Evolutionary conservation across 1,284 basidiomycete genomes (phyloP), one percentile per base, ranked within the genome.

Genomic region (Pholiota adiposa): DNA sequence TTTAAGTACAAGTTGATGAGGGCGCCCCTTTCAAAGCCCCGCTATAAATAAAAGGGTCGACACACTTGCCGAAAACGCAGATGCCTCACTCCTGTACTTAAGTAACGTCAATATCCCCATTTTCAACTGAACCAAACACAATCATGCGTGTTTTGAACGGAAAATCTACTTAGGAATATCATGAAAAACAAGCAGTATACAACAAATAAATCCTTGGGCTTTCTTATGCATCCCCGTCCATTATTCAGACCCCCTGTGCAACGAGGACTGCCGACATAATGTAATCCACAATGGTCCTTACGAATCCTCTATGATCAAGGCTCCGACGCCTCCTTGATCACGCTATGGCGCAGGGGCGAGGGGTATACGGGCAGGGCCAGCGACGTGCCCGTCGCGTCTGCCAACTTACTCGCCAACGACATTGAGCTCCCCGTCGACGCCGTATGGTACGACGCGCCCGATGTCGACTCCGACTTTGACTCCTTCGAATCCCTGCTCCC

Each of bases 361-460:
- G 46, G 36, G 19, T 62, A 33, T 18, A 53, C n/a, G 29, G 48
- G 52, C 29, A 51, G 21, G 9, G 58, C 38, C 23, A 61, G 36
- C 12, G 58, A 51, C 1, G 64, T 60, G 7, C 27, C 53, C 40
- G 52, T 53, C 16, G 59, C 58, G 23, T 62, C 63, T 7, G 59
- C 60, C 49, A 62, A 41, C 4, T 46, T 58, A 41, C 31, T 54
- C 48, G 49, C 60, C 57, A 62, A 27, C 19, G 63, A 67, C 36
- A 58, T 36, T 16, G 60, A 52, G 49, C 59, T 65, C 1, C 59
- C 55, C 16, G 53, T 70, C 29, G 66, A 65, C 21, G 73, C 72
- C 0, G 73, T 73, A 55, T 72, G 68, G 56, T 69, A 75, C 11
- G 56, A 52, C 23, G 25, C 12, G 25, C 18, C 38, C 4, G 50